A percentile compares a stretch with the other conserved stretches of the same genome.
Conservation (phyloP, 2,329 filamentous ascomycete species). For the Pseudopyricularia cyperi region DNA sequence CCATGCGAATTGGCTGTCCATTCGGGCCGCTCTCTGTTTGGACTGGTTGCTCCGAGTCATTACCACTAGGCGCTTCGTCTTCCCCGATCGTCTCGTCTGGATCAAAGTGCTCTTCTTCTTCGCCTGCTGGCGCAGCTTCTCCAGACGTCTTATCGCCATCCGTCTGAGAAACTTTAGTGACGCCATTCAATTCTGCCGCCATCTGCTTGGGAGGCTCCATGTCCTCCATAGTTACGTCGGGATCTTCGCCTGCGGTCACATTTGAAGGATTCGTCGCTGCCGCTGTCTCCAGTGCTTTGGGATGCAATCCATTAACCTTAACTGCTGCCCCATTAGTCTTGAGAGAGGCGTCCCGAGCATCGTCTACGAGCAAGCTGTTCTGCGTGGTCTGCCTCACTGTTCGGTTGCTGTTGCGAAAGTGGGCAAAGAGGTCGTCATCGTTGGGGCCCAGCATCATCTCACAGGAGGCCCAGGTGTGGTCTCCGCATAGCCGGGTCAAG, state of each 20-base stretch:
- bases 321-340: neutral
- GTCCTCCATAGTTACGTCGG: slow-evolving; percentile 3
- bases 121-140: neutral
- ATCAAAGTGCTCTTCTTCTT: neutral
- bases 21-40: neutral
- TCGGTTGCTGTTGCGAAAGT: neutral
- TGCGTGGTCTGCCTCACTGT: neutral
- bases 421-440: slow-evolving; percentile 40
- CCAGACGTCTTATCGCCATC: neutral
- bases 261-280: neutral
- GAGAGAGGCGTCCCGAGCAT: neutral
- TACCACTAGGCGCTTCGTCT: neutral
- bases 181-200: neutral
- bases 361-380: neutral
- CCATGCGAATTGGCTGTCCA: neutral
- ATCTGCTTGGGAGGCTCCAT: neutral
- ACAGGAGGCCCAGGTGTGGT: slow-evolving; percentile 56
- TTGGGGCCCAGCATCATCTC: slow-evolving; percentile 41
- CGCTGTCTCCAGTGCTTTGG: neutral
- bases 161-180: neutral
- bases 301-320: neutral
- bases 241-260: neutral
- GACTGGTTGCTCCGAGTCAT: neutral
- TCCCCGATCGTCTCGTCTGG: neutral
- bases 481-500: slow-evolving; percentile 60